These are phyloP conservation scores for Euphorbia tirucalli DNA, from an alignment of 345 rosid species.

Conservation along the genomic window DNA sequence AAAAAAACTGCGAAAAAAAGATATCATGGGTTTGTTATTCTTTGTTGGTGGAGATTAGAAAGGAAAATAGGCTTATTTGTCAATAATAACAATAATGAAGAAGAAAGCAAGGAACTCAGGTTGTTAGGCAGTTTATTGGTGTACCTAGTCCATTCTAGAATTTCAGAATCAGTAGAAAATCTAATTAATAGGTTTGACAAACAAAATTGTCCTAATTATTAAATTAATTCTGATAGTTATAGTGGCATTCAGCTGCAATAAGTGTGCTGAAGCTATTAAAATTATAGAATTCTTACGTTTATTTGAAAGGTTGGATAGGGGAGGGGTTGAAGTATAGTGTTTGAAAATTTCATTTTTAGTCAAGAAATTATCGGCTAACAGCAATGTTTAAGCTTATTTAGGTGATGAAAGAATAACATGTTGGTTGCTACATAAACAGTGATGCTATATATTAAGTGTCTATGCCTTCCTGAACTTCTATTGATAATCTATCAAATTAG, in stretches of 20 bases:
- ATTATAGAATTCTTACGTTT: not conserved
- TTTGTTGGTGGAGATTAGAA: not conserved
- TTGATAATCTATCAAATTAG: not conserved
- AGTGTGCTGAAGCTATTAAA: not conserved
- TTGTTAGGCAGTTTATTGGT: not conserved
- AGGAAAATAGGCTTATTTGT: not conserved
- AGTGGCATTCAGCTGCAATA: not conserved
- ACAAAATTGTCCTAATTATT: not conserved
- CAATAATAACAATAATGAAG: not conserved
- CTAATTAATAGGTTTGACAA: not conserved
- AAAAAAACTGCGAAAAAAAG: not conserved
- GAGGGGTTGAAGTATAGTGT: not conserved
- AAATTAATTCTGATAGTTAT: not conserved
- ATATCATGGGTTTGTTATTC: not conserved
- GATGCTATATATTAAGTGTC: not conserved
- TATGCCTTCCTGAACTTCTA: not conserved
- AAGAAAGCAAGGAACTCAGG: not conserved
- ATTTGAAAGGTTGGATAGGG: not conserved
- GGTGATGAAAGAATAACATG: not conserved
- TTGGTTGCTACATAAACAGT: not conserved
- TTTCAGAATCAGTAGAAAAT: not conserved
- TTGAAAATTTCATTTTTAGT: not conserved
- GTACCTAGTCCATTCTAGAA: not conserved
- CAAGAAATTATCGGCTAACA: not conserved
- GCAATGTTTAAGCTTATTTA: not conserved